Evolutionary conservation across 2,329 filamentous ascomycete species (phyloP), one percentile per base, ranked within the genome.

Genomic region (Aspergillus sp.): DNA sequence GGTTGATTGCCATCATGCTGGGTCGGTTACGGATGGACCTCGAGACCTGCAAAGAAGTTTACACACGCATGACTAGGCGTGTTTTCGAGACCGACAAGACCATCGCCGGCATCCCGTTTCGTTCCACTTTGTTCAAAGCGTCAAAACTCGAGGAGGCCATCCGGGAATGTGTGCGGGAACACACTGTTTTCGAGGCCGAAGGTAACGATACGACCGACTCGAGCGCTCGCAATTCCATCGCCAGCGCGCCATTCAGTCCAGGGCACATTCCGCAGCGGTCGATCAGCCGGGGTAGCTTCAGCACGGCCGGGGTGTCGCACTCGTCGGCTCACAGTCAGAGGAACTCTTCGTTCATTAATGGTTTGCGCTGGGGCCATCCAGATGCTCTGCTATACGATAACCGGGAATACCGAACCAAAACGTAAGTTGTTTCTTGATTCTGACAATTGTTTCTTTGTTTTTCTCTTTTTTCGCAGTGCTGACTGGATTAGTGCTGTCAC

Each of bases 81-180:
- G 93, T 98, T 2, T 98, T 98, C 59, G 87, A 97, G 71, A 97
- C 93, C 5, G 93, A 98, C 72, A 98, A 98, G 74, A 97, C 91
- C 5, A 87, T 98, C 56, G 89, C 88, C 30, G 93, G 93, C 8
- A 95, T 98, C 46, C 93, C 93, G 0, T 96, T 94, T 63, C 85
- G 90, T 31, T 89, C 88, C 5, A 98, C 93, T 0, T 71, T 98
- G 27, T 98, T 97, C 79, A 98, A 98, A 70, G 93, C 93, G 8
- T 95, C 89, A 33, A 91, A 89, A 66, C 75, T 98, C 37, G 91
- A 98, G 66, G 89, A 96, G 55, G 91, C 90, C 2, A 97, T 97
- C 58, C 83, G 82, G 62, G 86, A 94, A 56, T 90, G 87, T 52
- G 91, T 97, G 6, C 76, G 85, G 46, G 88, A 95, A 57, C 85